Evolutionary conservation across 768 basidiomycete genomes (phyloP), one percentile per base, ranked within the genome.

Genomic region (Ramaria rubella): DNA sequence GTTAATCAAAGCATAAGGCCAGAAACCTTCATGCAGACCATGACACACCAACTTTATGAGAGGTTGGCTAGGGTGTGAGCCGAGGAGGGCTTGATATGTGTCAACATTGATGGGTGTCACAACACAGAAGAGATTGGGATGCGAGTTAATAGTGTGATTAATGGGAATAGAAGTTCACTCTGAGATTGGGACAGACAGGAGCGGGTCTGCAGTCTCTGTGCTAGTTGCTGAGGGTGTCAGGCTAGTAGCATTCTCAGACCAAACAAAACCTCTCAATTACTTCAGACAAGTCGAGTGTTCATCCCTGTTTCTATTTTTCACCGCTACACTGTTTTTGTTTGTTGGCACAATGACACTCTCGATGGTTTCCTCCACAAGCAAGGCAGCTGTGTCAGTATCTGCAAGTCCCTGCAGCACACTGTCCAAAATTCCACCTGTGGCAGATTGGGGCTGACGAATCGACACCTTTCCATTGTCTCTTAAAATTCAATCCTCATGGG

Each of bases 1-100:
- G 38, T 48, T 48, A 4, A 69, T 71, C 12, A 70, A 57, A 0
- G 71, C 72, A 54, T 58, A 73, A 0, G 77, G 78, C 77, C 76
- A 79, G 60, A 78, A 78, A 2, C 77, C 77, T 1, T 72, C 61
- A 0, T 62, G 54, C 0, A 80, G 62, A 0, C 66, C 66, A 0
- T 27, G 9, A 7, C 58, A 31, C 68, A 52, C 51, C 0, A 72
- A 77, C 0, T 59, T 5, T 0, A 78, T 74, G 23, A 74, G 70
- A 0, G 61, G 43, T 7, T 57, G 68, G 50, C 77, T 78, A 0
- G 76, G 74, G 57, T 78, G 77, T 3, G 26, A 4, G 0, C 5
- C 9, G 1, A 77, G 58, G 1, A 70, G 61, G 2, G 36, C 6
- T 48, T 72, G 51, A 30, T 76, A 67, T 0, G 38, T 44, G 19